Evolutionary conservation across 352 stramenopile genomes (phyloP).

Genomic region (Phytophthora colocasiae): DNA sequence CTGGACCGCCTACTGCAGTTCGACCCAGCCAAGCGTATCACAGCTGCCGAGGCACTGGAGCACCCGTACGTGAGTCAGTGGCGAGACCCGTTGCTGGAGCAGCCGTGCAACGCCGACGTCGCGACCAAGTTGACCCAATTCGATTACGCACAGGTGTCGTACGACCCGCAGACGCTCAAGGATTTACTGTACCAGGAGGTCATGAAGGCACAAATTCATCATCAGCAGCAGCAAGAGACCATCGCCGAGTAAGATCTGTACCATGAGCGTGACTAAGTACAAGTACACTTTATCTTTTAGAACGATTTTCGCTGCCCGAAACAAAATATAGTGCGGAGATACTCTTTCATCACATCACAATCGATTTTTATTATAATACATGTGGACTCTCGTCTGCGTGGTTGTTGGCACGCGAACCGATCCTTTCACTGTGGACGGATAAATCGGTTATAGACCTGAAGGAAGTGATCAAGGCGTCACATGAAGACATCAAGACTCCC

Average conservation of each 20-base stretch:
- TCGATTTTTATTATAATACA: too few relatives aligned
- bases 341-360: too few relatives aligned
- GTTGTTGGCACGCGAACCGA: slow-evolving; percentile 13
- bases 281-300: too few relatives aligned
- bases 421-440: too few relatives aligned
- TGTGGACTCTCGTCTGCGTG: too few relatives aligned
- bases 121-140: slow-evolving; percentile 69
- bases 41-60: slow-evolving; percentile 79
- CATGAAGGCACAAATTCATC: slow-evolving; percentile 62
- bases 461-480: too few relatives aligned
- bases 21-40: slow-evolving; percentile 88
- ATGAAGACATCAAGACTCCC: too few relatives aligned
- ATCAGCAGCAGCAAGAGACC: slow-evolving; percentile 20
- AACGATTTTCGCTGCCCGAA: too few relatives aligned
- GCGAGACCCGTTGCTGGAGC: slow-evolving; percentile 70
- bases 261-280: slow-evolving; percentile 15
- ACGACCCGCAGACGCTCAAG: slow-evolving; percentile 80
- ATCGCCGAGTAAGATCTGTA: slow-evolving; percentile 34
- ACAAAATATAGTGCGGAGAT: too few relatives aligned
- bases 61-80: slow-evolving; percentile 92
- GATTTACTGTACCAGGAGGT: slow-evolving; percentile 85
- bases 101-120: slow-evolving; percentile 59
- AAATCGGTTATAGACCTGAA: too few relatives aligned
- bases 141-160: slow-evolving; percentile 76
- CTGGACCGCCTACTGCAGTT: slow-evolving; percentile 90